A percentile compares a stretch with the other conserved stretches of the same genome.
Conservation (phyloP, 2,329 filamentous ascomycete genomes). For the Pestalotiopsis sp. region DNA sequence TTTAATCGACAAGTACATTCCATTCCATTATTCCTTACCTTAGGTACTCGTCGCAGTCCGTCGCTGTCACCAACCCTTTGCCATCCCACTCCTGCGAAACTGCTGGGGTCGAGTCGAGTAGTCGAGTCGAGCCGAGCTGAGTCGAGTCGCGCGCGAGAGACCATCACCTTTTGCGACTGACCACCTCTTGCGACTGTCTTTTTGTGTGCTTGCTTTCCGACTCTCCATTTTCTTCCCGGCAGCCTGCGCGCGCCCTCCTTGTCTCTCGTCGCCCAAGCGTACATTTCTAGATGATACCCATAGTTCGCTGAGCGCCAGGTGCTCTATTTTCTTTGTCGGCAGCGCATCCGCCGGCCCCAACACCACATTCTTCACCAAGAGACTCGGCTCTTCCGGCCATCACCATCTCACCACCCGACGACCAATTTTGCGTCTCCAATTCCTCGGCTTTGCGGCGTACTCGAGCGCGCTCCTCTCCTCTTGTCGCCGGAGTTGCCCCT, state of each 20-base stretch:
- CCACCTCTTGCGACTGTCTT: background rate
- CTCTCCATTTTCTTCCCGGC: background rate
- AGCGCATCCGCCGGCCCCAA: background rate
- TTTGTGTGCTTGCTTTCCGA: background rate
- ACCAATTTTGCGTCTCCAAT: background rate
- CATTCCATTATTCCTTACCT: background rate
- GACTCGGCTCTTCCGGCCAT: background rate
- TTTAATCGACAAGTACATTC: background rate
- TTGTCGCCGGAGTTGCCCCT: background rate
- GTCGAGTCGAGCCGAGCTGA: too few species aligned
- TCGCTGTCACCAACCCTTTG: background rate
- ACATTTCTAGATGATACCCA: conserved; percentile 10
- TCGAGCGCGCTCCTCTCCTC: background rate
- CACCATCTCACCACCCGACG: background rate
- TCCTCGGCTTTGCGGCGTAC: background rate
- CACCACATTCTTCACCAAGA: background rate
- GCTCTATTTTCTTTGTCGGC: background rate
- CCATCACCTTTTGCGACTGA: background rate
- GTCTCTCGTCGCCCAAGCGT: background rate
- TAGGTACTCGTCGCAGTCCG: background rate
- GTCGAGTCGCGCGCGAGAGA: background rate
- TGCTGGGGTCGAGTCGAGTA: background rate
- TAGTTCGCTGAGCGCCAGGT: conserved; percentile 5
- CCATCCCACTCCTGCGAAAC: background rate
- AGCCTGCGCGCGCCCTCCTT: background rate